Percentiles rank a stretch among this genome's conserved stretches.
Evolutionary conservation across 352 stramenopile genomes (phyloP).

Genomic region (Phytophthora brassicae): DNA sequence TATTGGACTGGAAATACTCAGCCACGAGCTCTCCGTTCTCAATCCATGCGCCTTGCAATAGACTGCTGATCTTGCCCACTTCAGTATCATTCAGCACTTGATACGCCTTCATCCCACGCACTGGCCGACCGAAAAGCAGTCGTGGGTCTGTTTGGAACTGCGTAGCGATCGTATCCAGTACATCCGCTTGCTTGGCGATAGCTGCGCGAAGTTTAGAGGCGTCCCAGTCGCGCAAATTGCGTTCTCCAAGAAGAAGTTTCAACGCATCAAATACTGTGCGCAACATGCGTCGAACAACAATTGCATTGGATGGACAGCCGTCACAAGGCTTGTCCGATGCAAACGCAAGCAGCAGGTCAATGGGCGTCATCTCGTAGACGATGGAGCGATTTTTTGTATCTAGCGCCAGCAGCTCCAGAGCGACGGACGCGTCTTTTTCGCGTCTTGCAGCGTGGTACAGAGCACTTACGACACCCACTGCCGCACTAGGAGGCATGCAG

Average conservation of each 20-base stretch:
- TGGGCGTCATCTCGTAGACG: conserved; percentile 33
- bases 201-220: conserved; percentile 38
- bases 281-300: conserved; percentile 30
- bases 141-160: conserved; percentile 20
- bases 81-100: conserved; percentile 18
- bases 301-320: conserved; percentile 3
- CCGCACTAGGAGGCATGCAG: conserved; percentile 43
- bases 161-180: conserved; percentile 37
- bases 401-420: conserved; percentile 30
- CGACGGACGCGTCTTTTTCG: conserved; percentile 10
- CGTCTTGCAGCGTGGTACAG: conserved; percentile 48
- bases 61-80: conserved; percentile 10
- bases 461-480: conserved; percentile 49
- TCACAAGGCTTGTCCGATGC: conserved; percentile 27
- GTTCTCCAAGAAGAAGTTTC: conserved; percentile 23
- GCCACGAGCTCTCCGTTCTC: conserved; percentile 25
- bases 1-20: conserved; percentile 15
- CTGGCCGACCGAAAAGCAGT: conserved; percentile 33
- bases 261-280: conserved; percentile 23
- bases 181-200: conserved; percentile 33
- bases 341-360: conserved; percentile 40
- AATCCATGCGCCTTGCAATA: conserved; percentile 30
- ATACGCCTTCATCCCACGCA: conserved; percentile 18
- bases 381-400: conserved; percentile 34
- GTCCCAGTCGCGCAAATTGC: conserved; percentile 27